Conservation (phyloP, 345 rosid species). For the Populus deltoides region DNA sequence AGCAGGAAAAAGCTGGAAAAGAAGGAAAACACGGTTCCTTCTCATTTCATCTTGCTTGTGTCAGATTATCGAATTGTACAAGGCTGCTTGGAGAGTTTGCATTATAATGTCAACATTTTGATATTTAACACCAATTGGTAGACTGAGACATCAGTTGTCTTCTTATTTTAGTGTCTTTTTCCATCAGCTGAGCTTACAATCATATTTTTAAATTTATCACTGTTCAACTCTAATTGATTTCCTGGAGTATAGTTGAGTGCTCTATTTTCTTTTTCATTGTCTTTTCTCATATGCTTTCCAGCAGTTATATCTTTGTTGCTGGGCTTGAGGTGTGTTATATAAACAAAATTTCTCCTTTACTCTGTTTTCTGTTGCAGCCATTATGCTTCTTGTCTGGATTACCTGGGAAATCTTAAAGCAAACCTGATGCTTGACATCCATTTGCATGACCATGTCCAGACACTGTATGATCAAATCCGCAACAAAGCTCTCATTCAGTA, state of each 20-base stretch:
- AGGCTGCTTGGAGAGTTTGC: neutral
- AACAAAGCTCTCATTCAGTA: slow-evolving; percentile 95
- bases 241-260: neutral
- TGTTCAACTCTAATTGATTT: neutral
- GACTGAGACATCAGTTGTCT: neutral
- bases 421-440: slow-evolving; percentile 88
- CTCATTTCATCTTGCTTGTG: neutral
- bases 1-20: neutral
- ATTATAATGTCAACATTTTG: neutral
- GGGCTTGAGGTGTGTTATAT: neutral
- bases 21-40: neutral
- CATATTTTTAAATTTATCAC: neutral
- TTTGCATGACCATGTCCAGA: slow-evolving; percentile 83
- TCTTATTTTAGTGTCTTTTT: neutral
- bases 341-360: neutral
- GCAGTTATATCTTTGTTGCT: neutral
- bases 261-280: neutral
- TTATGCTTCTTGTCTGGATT: slow-evolving; percentile 89
- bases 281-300: neutral
- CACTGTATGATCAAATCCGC: slow-evolving; percentile 87
- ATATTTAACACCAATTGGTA: neutral
- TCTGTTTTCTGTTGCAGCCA: slow-evolving; percentile 51
- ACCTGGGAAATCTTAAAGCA: slow-evolving; percentile 81
- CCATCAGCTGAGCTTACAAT: neutral
- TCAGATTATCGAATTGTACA: neutral